Percentiles rank a stretch among this genome's conserved stretches.
These are phyloP conservation scores for Globisporangium polare DNA, from an alignment of 352 stramenopile species.

Conservation along the genomic window DNA sequence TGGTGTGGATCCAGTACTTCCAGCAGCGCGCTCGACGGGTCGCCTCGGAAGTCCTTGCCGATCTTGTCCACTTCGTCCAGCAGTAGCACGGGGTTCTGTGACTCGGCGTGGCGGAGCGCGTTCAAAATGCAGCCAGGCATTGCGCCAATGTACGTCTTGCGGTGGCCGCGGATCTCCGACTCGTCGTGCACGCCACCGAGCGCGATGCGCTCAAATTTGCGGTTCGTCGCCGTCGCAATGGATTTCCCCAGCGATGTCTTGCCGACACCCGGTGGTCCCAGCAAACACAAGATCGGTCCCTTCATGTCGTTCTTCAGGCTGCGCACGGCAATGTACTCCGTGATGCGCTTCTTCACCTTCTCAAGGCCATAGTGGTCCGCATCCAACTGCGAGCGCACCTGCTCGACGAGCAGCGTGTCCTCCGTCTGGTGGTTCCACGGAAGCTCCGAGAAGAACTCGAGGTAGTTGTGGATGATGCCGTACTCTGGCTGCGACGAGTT, in stretches of 20 bases:
- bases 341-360: conserved; percentile 84
- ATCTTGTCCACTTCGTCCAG: conserved; percentile 89
- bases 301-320: conserved; percentile 81
- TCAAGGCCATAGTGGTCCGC: conserved; percentile 80
- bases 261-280: conserved; percentile 78
- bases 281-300: conserved; percentile 85
- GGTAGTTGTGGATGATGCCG: conserved; percentile 74
- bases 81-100: conserved; percentile 72
- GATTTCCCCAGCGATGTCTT: conserved; percentile 85
- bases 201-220: conserved; percentile 73
- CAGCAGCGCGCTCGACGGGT: conserved; percentile 65
- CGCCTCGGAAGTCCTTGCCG: conserved; percentile 64
- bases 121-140: conserved; percentile 86
- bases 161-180: conserved; percentile 81
- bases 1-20: conserved; percentile 87
- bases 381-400: conserved; percentile 62
- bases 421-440: conserved; percentile 55
- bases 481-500: conserved; percentile 74
- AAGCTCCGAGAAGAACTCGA: conserved; percentile 77
- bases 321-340: conserved; percentile 83
- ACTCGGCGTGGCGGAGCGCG: conserved; percentile 67
- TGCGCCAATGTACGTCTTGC: conserved; percentile 85
- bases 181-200: conserved; percentile 81
- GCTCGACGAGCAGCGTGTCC: conserved; percentile 52
- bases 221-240: conserved; percentile 67